These are phyloP conservation scores for Aspergillus thermomutatus DNA, from an alignment of 2,329 filamentous ascomycete species.

Conservation along the genomic window DNA sequence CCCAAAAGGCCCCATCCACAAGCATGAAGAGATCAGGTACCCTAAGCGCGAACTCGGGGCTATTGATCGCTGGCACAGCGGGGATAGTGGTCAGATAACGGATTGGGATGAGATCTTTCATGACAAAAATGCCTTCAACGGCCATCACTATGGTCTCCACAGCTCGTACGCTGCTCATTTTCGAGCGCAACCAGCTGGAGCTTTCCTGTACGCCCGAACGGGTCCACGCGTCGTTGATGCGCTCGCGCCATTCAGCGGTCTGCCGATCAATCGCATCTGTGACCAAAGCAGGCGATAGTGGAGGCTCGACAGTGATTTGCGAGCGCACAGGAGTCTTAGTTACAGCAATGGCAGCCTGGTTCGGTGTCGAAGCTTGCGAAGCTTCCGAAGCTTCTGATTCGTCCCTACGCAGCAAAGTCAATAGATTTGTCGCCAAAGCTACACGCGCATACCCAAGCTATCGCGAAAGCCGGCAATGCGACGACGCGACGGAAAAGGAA, in stretches of 20 bases:
- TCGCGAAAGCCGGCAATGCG: not conserved
- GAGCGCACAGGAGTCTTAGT: slow-evolving; percentile 15
- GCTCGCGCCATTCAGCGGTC: slow-evolving; percentile 37
- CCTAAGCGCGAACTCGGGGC: slow-evolving; percentile 59
- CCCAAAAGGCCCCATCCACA: slow-evolving; percentile 78
- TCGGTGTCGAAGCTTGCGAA: not conserved
- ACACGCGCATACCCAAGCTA: not conserved
- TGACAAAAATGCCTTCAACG: slow-evolving; percentile 69
- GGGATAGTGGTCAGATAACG: slow-evolving; percentile 72
- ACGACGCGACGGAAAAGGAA: not conserved
- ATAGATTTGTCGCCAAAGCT: not conserved
- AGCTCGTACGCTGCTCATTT: slow-evolving; percentile 65
- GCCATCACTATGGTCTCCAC: slow-evolving; percentile 66
- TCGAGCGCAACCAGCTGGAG: slow-evolving; percentile 62
- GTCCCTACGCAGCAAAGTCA: slow-evolving; percentile 6
- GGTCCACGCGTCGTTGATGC: slow-evolving; percentile 33
- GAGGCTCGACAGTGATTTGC: slow-evolving; percentile 8
- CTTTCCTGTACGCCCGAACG: slow-evolving; percentile 39
- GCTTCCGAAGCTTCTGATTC: slow-evolving; percentile 14
- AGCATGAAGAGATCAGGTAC: slow-evolving; percentile 79
- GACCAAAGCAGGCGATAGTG: slow-evolving; percentile 41
- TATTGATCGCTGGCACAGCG: slow-evolving; percentile 54
- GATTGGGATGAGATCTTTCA: slow-evolving; percentile 67
- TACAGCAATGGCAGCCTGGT: not conserved
- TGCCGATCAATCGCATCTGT: slow-evolving; percentile 73